Evolutionary conservation across 495 filamentous ascomycete genomes (phyloP).

Genomic region (Pyrenula aspistea): DNA sequence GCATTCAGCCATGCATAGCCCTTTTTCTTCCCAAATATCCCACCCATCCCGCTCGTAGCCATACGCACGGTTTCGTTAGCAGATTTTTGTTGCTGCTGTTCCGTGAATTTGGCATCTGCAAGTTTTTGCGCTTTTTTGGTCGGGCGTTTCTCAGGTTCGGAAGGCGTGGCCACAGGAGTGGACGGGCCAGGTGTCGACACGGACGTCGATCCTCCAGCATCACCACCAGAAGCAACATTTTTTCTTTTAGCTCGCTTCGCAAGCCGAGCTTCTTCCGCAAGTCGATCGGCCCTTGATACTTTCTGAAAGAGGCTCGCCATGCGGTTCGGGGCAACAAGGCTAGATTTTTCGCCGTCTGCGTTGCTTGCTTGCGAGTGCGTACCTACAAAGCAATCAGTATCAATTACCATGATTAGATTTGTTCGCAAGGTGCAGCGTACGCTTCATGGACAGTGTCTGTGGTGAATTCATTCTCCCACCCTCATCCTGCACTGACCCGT

Average conservation of each 20-base stretch:
- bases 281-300: slow-evolving; percentile 22
- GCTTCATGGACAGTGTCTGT: slow-evolving; percentile 44
- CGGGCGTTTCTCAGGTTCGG: slow-evolving; percentile 33
- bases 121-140: slow-evolving; percentile 41
- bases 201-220: slow-evolving; percentile 18
- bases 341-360: not conserved
- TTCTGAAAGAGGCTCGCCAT: slow-evolving; percentile 14
- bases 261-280: slow-evolving; percentile 37
- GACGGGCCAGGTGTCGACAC: slow-evolving; percentile 31
- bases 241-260: slow-evolving; percentile 36
- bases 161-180: slow-evolving; percentile 2
- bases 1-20: slow-evolving; percentile 34
- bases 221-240: slow-evolving; percentile 10
- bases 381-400: slow-evolving; percentile 22
- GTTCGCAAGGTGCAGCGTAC: too few species aligned
- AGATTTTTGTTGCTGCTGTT: slow-evolving; percentile 38
- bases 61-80: slow-evolving; percentile 31
- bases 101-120: slow-evolving; percentile 33
- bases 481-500: slow-evolving; percentile 19
- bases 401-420: too few species aligned
- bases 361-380: slow-evolving; percentile 15
- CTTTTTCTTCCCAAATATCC: slow-evolving; percentile 28
- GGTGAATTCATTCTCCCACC: slow-evolving; percentile 22
- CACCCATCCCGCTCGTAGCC: slow-evolving; percentile 33
- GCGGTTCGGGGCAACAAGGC: not conserved